A percentile compares a stretch with the other conserved stretches of the same genome.
phyloP scores from a whole-genome alignment of 1,139 yeast species.

The Diutina siamensis region DNA sequence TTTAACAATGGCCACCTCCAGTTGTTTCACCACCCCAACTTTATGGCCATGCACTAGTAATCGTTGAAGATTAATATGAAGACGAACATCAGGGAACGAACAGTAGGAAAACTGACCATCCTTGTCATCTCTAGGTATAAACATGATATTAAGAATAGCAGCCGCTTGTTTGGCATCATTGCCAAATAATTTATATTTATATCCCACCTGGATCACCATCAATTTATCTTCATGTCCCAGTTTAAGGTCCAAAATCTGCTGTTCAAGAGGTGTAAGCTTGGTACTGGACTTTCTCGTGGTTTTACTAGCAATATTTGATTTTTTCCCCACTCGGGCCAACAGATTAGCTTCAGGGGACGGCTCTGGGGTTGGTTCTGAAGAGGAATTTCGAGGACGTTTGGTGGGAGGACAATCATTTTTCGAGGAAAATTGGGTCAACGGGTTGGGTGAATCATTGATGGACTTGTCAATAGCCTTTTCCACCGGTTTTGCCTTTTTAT shows the following conservation, averaged over 20 bases:
- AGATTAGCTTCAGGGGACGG: not conserved
- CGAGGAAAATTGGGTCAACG: not conserved
- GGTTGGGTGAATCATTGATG: not conserved
- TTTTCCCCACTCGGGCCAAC: not conserved
- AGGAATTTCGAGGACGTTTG: not conserved
- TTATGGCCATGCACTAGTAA: constrained; percentile 52
- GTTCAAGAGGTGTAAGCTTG: constrained; percentile 61
- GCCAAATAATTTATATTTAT: constrained; percentile 79
- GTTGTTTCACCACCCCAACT: constrained; percentile 81
- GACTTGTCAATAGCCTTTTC: not conserved
- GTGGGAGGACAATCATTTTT: not conserved
- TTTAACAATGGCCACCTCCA: constrained; percentile 69
- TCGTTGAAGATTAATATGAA: constrained; percentile 65
- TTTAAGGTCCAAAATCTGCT: constrained; percentile 62
- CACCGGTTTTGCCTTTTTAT: not conserved
- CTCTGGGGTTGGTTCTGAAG: not conserved
- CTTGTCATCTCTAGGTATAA: constrained; percentile 49
- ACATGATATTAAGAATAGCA: constrained; percentile 53
- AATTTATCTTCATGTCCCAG: constrained; percentile 49
- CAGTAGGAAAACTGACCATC: constrained; percentile 68
- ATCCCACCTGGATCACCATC: constrained; percentile 79
- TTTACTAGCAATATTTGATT: constrained; percentile 1
- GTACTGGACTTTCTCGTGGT: not conserved
- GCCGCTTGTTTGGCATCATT: constrained; percentile 70
- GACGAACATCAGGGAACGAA: constrained; percentile 67